Base-by-base conservation (phyloP, 73 alveolate species). In the Paramecium sonneborni region DNA sequence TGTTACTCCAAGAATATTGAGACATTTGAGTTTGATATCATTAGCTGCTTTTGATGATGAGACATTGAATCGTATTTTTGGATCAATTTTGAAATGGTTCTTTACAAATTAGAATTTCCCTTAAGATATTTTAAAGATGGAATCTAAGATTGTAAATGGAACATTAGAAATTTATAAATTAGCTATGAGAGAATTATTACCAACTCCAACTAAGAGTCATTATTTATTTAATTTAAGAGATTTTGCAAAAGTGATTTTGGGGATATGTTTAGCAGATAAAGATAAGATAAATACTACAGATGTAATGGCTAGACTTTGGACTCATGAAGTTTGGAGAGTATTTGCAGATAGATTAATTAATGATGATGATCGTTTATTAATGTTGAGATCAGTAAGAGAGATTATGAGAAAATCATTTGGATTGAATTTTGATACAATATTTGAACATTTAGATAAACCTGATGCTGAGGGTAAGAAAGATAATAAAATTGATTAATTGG, bases 211-310 rank as follows among this genome's bases (percentile, higher is more conserved):
- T 92, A 98, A 98, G 97, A 93, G 98, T 39, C 99, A 99, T 92
- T 99, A 99, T 92, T 95, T 99, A n/a, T 99, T 99, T 96, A 99
- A 99, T 94, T 91, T 99, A 85, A 96, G 99, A 88, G 99, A 99
- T 92, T 98, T 99, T 97, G 95, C 99, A 26, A 99, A 98, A 92
- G 99, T 99, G 55, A 97, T 98, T 85, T 93, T 94, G 92, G 99
- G 99, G 10, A 96, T 98, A 20, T 98, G 99, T 90, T 96, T 97
- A 95, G 97, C 98, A n/a, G 96, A 95, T 57, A 88, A 94, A 62
- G 96, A 97, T 46, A 96, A 96, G 85, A 85, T 98, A n/a, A 89
- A 96, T 11, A 96, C 92, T 41, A 90, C 96, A 48, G 99, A 96
- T 28, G 96, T 95, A 34, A 93, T 96, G 86, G 97, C 98, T 15